phyloP scores from a whole-genome alignment of 352 stramenopile genomes.

The Thraustochytrium striatum region DNA sequence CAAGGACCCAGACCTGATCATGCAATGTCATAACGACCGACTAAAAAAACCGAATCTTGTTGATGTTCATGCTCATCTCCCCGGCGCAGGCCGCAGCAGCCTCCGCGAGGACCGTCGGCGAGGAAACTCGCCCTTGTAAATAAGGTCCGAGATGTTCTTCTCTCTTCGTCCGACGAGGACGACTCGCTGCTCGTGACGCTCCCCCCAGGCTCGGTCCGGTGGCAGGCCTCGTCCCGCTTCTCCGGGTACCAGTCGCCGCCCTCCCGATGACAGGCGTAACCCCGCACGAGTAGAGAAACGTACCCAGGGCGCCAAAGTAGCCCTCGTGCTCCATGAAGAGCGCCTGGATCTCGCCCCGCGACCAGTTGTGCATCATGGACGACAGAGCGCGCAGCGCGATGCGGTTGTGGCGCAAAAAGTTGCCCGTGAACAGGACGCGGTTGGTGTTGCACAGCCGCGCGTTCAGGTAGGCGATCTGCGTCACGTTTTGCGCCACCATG shows the following conservation, averaged over 20 bases:
- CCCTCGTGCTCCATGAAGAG: conserved; percentile 94
- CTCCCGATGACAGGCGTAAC: not conserved
- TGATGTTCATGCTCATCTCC: no score
- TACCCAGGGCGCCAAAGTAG: conserved; percentile 94
- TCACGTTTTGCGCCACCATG: conserved; percentile 99
- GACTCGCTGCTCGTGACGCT: no score
- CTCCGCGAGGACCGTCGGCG: not conserved
- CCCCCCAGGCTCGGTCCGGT: not conserved
- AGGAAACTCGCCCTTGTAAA: conserved; percentile 25
- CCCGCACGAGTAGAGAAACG: conserved; percentile 73
- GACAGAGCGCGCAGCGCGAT: conserved; percentile 68
- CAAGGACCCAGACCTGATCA: no score
- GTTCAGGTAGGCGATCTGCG: conserved; percentile 96
- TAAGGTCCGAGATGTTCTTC: not conserved
- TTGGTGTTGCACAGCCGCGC: conserved; percentile 91
- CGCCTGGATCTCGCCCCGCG: conserved; percentile 80
- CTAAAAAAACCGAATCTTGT: no score
- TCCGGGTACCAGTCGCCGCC: not conserved
- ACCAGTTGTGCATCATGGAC: conserved; percentile 98
- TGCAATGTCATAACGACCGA: no score
- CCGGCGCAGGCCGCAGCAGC: not conserved
- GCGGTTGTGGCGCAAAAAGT: conserved; percentile 95
- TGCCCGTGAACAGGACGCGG: conserved; percentile 94
- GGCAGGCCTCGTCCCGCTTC: not conserved
- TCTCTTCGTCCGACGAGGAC: not conserved